Evolutionary conservation across 768 basidiomycete genomes (phyloP).

Genomic region (Pholiota conissans): DNA sequence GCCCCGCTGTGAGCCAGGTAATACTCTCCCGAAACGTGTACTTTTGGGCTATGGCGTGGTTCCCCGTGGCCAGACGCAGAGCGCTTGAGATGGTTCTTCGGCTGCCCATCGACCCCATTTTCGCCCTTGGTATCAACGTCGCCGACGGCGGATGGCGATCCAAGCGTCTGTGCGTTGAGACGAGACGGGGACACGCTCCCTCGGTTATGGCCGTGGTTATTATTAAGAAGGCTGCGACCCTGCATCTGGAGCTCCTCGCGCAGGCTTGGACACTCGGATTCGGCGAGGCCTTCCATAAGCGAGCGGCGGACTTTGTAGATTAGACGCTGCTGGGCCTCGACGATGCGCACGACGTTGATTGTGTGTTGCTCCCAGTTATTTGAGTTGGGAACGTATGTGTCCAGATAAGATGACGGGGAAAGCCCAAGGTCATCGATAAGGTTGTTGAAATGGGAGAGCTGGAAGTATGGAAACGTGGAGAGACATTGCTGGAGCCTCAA

Average conservation of each 20-base stretch:
- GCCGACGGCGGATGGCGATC: conserved; percentile 3
- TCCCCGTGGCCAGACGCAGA: conserved; percentile 22
- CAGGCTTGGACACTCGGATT: conserved; percentile 58
- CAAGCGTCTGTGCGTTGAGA: neutral
- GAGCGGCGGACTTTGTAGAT: conserved; percentile 62
- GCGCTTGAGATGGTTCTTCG: conserved; percentile 22
- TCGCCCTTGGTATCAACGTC: conserved; percentile 7
- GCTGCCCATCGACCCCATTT: neutral
- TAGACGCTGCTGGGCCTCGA: conserved; percentile 60
- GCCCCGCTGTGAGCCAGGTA: conserved; percentile 27
- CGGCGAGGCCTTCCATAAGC: conserved; percentile 55
- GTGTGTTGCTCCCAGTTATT: conserved; percentile 71
- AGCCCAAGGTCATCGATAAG: conserved; percentile 59
- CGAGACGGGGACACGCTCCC: neutral
- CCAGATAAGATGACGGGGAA: conserved; percentile 51
- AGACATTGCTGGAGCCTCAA: conserved; percentile 58
- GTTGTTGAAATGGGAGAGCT: conserved; percentile 50
- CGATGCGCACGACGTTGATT: conserved; percentile 56
- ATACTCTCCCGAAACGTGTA: conserved; percentile 27
- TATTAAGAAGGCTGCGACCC: conserved; percentile 13
- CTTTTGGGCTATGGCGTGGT: conserved; percentile 24
- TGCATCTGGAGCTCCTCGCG: conserved; percentile 56
- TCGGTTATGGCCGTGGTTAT: neutral
- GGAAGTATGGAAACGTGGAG: conserved; percentile 66
- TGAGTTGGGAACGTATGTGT: conserved; percentile 53